phyloP scores from a whole-genome alignment of 2,329 filamentous ascomycete genomes.

The Hypoxylon sp. region DNA sequence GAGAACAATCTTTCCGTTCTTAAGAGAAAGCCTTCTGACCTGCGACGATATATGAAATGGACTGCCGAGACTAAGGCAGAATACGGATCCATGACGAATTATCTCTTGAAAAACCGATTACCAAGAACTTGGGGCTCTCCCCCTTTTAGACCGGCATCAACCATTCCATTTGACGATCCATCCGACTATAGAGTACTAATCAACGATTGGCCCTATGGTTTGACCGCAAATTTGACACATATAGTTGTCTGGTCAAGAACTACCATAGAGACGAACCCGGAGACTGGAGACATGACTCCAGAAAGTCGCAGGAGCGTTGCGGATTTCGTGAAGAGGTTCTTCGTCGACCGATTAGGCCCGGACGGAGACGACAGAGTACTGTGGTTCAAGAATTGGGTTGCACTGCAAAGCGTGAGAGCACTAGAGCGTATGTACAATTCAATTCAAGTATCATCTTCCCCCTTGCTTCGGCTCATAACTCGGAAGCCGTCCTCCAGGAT shows the following conservation, averaged over 20 bases:
- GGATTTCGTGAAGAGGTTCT: conserved; percentile 78
- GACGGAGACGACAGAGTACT: conserved; percentile 69
- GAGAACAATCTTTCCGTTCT: conserved; percentile 78
- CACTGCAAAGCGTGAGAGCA: conserved; percentile 87
- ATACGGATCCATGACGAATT: conserved; percentile 86
- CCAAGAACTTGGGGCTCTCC: conserved; percentile 74
- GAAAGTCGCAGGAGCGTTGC: conserved; percentile 75
- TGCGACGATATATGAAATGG: conserved; percentile 85
- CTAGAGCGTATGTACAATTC: conserved; percentile 71
- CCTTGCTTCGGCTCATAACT: neutral
- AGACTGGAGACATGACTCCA: conserved; percentile 79
- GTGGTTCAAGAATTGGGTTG: conserved; percentile 97
- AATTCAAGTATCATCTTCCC: neutral
- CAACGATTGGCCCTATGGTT: conserved; percentile 96
- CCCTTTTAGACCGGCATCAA: conserved; percentile 68
- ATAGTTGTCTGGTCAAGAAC: conserved; percentile 95
- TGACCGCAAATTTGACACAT: conserved; percentile 77
- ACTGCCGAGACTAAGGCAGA: conserved; percentile 76
- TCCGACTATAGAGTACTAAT: conserved; percentile 78
- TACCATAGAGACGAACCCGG: conserved; percentile 77
- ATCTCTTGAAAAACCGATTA: conserved; percentile 80
- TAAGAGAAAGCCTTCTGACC: conserved; percentile 83
- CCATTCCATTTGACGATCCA: conserved; percentile 66
- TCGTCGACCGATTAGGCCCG: conserved; percentile 70
- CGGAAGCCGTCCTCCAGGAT: neutral